Conservation (phyloP, 495 filamentous ascomycete species). For the Choiromyces venosus region DNA sequence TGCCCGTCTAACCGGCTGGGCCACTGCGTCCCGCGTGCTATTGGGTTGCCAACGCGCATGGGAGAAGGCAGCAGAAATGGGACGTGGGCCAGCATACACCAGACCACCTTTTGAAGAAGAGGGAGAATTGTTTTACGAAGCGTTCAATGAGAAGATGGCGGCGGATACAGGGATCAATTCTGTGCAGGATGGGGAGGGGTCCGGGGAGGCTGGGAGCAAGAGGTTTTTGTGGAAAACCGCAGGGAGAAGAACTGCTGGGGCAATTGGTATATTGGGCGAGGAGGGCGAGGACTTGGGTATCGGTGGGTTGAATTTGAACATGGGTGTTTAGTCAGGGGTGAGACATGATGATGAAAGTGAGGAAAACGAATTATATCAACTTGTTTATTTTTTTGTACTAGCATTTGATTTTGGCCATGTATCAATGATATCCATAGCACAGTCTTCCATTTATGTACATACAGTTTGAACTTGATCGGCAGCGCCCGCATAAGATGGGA, state of each 20-base stretch:
- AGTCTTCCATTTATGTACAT: background rate
- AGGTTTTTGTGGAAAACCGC: slow-evolving; percentile 34
- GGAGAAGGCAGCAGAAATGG: slow-evolving; percentile 63
- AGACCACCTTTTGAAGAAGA: slow-evolving; percentile 48
- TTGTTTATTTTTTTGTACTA: background rate
- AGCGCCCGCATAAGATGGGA: background rate
- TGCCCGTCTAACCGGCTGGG: slow-evolving; percentile 78
- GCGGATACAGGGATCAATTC: background rate
- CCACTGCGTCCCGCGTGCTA: slow-evolving; percentile 70
- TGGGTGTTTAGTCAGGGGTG: background rate
- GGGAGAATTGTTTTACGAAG: slow-evolving; percentile 38
- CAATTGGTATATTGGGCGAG: slow-evolving; percentile 34
- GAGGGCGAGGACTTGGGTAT: slow-evolving; percentile 24
- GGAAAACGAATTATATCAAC: background rate
- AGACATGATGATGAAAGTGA: background rate
- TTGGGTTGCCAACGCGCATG: slow-evolving; percentile 78
- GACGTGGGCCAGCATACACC: slow-evolving; percentile 68
- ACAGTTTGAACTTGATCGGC: background rate
- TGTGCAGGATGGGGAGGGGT: background rate
- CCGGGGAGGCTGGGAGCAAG: slow-evolving; percentile 19
- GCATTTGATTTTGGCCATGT: background rate
- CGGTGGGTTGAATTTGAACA: background rate
- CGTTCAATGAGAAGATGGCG: slow-evolving; percentile 5
- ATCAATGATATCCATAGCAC: background rate
- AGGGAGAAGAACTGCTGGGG: slow-evolving; percentile 32